Evolutionary conservation across 805 yeast genomes (phyloP).

Genomic region (Saccharomycopsis fibuligera): DNA sequence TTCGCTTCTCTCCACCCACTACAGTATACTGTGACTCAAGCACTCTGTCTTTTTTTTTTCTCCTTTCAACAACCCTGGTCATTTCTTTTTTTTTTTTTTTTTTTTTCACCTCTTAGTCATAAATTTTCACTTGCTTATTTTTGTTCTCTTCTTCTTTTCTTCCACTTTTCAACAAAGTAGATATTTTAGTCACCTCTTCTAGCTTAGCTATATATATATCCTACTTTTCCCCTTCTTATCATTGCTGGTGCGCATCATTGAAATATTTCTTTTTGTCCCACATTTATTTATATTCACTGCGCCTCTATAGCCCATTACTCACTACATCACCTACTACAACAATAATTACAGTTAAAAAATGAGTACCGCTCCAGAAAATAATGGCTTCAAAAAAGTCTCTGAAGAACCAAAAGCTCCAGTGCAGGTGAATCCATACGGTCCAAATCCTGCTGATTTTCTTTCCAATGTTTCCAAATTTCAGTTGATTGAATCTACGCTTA

Average conservation of each 20-base stretch:
- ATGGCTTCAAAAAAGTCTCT: constrained; percentile 39
- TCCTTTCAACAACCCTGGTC: background rate
- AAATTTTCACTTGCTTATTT: background rate
- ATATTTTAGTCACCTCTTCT: background rate
- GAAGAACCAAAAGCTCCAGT: constrained; percentile 36
- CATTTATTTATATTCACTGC: too few relatives aligned
- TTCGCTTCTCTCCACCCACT: too few relatives aligned
- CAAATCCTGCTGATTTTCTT: constrained; percentile 86
- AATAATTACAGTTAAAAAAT: too few relatives aligned
- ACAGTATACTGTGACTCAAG: too few relatives aligned
- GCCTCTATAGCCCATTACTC: too few relatives aligned
- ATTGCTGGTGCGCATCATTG: background rate
- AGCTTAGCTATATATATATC: background rate
- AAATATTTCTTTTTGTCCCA: too few relatives aligned
- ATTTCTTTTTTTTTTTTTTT: background rate
- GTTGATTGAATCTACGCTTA: constrained; percentile 87
- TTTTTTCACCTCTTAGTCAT: background rate
- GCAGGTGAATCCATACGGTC: constrained; percentile 79
- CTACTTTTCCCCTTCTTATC: background rate
- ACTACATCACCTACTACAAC: too few relatives aligned
- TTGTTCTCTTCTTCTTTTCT: background rate
- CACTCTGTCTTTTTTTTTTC: background rate
- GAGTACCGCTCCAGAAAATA: constrained; percentile 20
- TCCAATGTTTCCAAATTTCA: constrained; percentile 87
- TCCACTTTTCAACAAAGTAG: too few relatives aligned